Conservation (phyloP, 306 rosid species). For the Cicer chorassanicum region DNA sequence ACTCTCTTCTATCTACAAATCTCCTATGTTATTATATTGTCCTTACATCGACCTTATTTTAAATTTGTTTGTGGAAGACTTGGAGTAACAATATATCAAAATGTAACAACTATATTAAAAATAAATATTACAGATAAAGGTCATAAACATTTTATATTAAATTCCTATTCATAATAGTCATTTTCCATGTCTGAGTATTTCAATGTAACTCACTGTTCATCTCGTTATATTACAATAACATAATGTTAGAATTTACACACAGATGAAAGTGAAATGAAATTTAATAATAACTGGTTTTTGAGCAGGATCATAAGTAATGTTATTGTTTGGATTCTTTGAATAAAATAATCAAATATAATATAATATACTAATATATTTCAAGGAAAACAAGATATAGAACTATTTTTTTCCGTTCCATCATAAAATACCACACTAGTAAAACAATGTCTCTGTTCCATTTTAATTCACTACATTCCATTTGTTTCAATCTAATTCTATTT, state of each 20-base stretch:
- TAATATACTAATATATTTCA: not conserved
- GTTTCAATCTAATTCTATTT: not conserved
- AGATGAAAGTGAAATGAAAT: not conserved
- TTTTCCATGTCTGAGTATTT: too few species aligned
- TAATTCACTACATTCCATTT: not conserved
- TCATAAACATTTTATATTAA: too few species aligned
- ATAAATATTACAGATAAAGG: too few species aligned
- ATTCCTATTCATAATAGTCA: too few species aligned
- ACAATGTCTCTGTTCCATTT: not conserved
- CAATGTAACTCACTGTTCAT: too few species aligned
- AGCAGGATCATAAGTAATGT: too few species aligned
- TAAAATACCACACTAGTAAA: not conserved
- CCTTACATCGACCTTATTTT: too few species aligned
- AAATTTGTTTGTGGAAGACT: too few species aligned
- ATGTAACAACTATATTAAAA: too few species aligned
- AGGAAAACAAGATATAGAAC: not conserved
- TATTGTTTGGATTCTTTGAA: not conserved
- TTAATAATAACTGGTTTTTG: not conserved
- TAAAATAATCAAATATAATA: not conserved
- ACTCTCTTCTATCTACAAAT: not conserved
- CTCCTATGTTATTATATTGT: not conserved
- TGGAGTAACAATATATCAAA: too few species aligned
- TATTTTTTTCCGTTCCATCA: not conserved
- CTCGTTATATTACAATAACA: not conserved
- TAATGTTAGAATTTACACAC: not conserved